Conservation (phyloP, 2,329 filamentous ascomycete species). For the Fusarium veterinarium region DNA sequence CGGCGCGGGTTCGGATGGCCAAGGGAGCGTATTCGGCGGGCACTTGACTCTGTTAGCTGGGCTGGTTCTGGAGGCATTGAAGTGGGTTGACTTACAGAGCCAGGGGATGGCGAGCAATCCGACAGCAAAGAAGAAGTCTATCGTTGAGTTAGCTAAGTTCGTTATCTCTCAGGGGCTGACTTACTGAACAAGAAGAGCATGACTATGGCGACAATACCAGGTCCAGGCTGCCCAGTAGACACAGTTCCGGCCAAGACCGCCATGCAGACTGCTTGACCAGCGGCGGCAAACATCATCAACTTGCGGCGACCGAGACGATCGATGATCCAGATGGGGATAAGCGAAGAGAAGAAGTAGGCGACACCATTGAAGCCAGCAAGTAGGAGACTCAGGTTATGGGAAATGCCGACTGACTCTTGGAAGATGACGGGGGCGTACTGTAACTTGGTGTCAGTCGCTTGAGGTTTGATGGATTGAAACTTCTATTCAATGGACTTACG, state of each 20-base stretch:
- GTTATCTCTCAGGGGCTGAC: not conserved
- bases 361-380: conserved; percentile 63
- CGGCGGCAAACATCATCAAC: conserved; percentile 64
- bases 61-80: fast-evolving
- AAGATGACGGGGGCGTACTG: conserved; percentile 57
- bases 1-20: conserved; percentile 53
- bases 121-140: conserved; percentile 55
- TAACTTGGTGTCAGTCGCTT: conserved; percentile 5
- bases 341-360: conserved; percentile 47
- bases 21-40: conserved; percentile 58
- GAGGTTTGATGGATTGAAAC: no score
- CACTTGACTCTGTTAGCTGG: conserved; percentile 37
- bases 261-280: conserved; percentile 56
- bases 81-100: conserved; percentile 40
- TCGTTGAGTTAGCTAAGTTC: not conserved
- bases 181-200: conserved; percentile 57
- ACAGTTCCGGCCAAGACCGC: conserved; percentile 58
- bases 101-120: conserved; percentile 55
- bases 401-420: conserved; percentile 57
- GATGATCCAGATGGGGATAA: conserved; percentile 50
- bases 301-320: conserved; percentile 64
- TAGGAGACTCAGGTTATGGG: conserved; percentile 60
- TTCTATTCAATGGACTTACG: conserved; percentile 2
- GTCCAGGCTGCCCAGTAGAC: conserved; percentile 50
- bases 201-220: conserved; percentile 56